These are phyloP conservation scores for Penicillium simplicissimum DNA, from an alignment of 495 filamentous ascomycete species.

Conservation along the genomic window DNA sequence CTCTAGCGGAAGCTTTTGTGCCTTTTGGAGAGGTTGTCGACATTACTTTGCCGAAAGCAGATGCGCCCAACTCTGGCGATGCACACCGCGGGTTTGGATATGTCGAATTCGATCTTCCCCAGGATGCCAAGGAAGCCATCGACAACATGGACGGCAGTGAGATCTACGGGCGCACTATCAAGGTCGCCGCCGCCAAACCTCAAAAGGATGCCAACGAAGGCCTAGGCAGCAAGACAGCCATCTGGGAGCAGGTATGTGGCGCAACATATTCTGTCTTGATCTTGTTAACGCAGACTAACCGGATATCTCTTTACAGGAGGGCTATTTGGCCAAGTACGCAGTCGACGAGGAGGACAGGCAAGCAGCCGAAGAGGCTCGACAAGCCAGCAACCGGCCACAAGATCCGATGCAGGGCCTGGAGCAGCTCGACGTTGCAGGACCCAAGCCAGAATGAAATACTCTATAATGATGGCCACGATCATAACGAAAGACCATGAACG, in stretches of 20 bases:
- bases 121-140: slow-evolving; percentile 91
- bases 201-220: slow-evolving; percentile 87
- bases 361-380: slow-evolving; percentile 60
- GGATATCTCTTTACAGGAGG: slow-evolving; percentile 63
- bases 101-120: slow-evolving; percentile 85
- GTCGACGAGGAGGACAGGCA: slow-evolving; percentile 82
- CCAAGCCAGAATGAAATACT: slow-evolving; percentile 67
- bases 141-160: slow-evolving; percentile 99
- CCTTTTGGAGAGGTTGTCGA: slow-evolving; percentile 95
- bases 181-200: slow-evolving; percentile 87
- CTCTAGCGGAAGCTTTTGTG: slow-evolving; percentile 86
- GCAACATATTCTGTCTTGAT: slow-evolving; percentile 16
- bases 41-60: slow-evolving; percentile 83
- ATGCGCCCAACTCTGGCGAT: slow-evolving; percentile 67
- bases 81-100: slow-evolving; percentile 93
- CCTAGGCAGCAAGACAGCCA: slow-evolving; percentile 87
- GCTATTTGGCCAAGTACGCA: slow-evolving; percentile 87
- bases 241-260: slow-evolving; percentile 90
- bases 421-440: slow-evolving; percentile 89
- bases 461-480: slow-evolving; percentile 25
- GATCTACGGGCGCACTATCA: slow-evolving; percentile 90
- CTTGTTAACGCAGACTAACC: slow-evolving; percentile 21
- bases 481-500: slow-evolving; percentile 30
- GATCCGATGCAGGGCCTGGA: slow-evolving; percentile 97
- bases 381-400: slow-evolving; percentile 54